Conservation (phyloP, 2,329 filamentous ascomycete species). For the Clarireedia paspali region DNA sequence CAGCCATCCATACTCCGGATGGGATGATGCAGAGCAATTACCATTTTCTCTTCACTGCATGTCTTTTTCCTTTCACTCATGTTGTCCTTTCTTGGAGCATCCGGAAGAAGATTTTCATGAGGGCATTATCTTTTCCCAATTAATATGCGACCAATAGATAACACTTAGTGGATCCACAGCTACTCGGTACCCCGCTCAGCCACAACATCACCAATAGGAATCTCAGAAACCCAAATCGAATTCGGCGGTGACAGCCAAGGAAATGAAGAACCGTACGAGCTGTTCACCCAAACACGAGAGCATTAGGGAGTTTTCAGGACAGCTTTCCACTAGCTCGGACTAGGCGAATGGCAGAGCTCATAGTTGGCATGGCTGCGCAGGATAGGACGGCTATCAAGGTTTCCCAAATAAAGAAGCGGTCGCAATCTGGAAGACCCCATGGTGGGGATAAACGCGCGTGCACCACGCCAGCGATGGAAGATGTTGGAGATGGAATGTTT, state of each 20-base stretch:
- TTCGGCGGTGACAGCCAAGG: slow-evolving; percentile 1
- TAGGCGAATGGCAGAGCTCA: not conserved
- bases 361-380: too few relatives aligned
- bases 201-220: slow-evolving; percentile 1
- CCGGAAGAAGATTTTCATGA: not conserved
- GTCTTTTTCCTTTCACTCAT: not conserved
- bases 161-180: slow-evolving; percentile 1
- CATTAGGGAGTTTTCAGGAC: not conserved
- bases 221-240: not conserved
- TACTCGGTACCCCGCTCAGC: not conserved
- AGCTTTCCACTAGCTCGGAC: too few relatives aligned
- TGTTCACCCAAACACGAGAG: not conserved
- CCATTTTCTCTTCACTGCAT: not conserved
- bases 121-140: not conserved
- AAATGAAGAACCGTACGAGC: not conserved
- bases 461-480: not conserved
- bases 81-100: not conserved
- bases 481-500: slow-evolving; percentile 2
- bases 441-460: slow-evolving; percentile 6
- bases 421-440: not conserved
- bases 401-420: not conserved
- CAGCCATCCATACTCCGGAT: not conserved
- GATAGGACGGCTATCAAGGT: not conserved
- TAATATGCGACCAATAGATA: slow-evolving; percentile 6
- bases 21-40: not conserved